Base-by-base conservation (phyloP, 345 rosid genomes). In the Anacardium occidentale region DNA sequence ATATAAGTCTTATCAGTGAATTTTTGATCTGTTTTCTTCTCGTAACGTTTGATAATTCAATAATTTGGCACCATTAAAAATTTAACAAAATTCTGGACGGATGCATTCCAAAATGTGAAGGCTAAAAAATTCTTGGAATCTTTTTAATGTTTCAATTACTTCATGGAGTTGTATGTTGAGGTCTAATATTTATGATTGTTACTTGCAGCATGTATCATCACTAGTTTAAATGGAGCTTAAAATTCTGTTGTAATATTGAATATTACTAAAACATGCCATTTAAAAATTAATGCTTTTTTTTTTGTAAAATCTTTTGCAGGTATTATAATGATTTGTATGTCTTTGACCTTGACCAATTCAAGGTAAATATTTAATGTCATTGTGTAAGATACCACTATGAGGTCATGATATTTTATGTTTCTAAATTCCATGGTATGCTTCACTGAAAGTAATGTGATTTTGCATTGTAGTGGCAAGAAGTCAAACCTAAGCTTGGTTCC, bases 401-500 rank as follows among this genome's bases (percentile, higher is more conserved):
- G 18, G n/a, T 59, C 57, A 7, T 56, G 51, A 34, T 60, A 18
- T 51, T 32, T 70, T 29, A 24, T 37, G 42, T 37, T 37, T 37
- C 40, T 37, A 70, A 13, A 40, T 59, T 68, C 11, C 67, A 53
- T 65, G 61, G 9, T 10, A 29, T 62, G 20, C 75, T 40, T 64
- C 32, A n/a, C 65, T 78, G 68, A 86, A 70, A 62, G 14, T 73
- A 34, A 20, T 63, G 62, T 44, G 66, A 29, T 78, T 75, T 63
- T 64, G 61, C 66, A 71, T 63, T 88, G 76, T 68, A 90, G 98
- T 94, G 97, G 98, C 97, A 92, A 91, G 98, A 94, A 86, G 85
- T 94, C 78, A 94, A 94, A 77, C 95, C 97, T 42, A 87, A 83
- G 81, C 97, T 89, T 76, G 97, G 97, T 52, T 85, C 92, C 54